Evolutionary conservation across 495 filamentous ascomycete genomes (phyloP), one percentile per base, ranked within the genome.

Genomic region (Talaromyces thailandensis): DNA sequence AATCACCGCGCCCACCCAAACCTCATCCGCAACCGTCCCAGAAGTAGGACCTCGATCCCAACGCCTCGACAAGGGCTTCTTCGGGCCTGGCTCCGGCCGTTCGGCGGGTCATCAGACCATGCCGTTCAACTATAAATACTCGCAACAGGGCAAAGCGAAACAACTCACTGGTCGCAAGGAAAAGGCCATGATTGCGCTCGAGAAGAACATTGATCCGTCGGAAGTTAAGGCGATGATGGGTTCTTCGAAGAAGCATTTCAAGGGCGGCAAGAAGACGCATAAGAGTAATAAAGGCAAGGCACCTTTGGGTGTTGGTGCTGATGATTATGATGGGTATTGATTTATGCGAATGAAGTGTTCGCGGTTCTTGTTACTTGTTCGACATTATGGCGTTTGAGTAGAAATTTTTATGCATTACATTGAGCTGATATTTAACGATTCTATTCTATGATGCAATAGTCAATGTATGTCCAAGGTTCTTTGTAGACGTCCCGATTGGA

Each of bases 181-280:
- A 68, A 86, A 87, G 68, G 79, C 87, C 55, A 86, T 97, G 86
- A 75, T 91, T 63, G 93, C 95, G 23, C 61, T 96, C 43, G 92
- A 97, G 75, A 89, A 88, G 63, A 87, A 88, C 50, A 69, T 97
- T 12, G 91, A 95, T 70, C 88, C 91, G 2, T 88, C 86, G 32
- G 95, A 98, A 58, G 79, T 96, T 64, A 84, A 81, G 69, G 60
- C 82, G 40, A 25, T 40, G 68, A 40, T 40, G 67, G 81, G 79
- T 6, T 85, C 68, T 61, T 71, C 88, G 26, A 99, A 99, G 84
- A 98, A 97, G 77, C 95, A 98, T 73, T 96, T 91, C 75, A 98
- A 98, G 79, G 87, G 81, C 7, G 86, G 88, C 60, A 85, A 96
- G 79, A 85, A 81, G 25, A 82, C 82, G 28, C 84, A 83, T 71